Conservation (phyloP, 2,329 filamentous ascomycete genomes). For the Pseudopithomyces maydicus region DNA sequence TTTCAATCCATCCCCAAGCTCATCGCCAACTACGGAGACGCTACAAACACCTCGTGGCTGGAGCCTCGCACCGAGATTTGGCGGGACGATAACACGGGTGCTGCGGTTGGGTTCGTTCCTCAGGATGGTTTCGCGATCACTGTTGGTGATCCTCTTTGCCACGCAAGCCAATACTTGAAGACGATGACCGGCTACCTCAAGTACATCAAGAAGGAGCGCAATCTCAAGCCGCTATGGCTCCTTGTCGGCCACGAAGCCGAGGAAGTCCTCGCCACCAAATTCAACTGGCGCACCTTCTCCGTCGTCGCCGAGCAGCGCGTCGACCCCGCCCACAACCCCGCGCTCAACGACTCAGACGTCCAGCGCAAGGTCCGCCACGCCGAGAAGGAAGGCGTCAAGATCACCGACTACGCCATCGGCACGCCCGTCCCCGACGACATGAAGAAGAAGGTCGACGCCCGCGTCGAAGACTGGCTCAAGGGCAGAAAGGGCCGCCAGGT, state of each 20-base stretch:
- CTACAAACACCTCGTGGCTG: slow-evolving; percentile 91
- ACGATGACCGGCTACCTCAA: slow-evolving; percentile 77
- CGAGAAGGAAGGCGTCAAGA: slow-evolving; percentile 82
- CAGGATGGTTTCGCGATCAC: slow-evolving; percentile 81
- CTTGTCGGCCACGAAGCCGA: slow-evolving; percentile 81
- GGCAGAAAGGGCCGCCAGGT: slow-evolving; percentile 84
- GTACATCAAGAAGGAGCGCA: slow-evolving; percentile 72
- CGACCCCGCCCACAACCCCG: slow-evolving; percentile 71
- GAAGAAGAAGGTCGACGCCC: slow-evolving; percentile 69
- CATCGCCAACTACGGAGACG: slow-evolving; percentile 94
- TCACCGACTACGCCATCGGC: slow-evolving; percentile 73
- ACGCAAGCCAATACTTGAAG: slow-evolving; percentile 73
- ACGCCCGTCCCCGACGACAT: slow-evolving; percentile 68
- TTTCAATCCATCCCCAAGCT: slow-evolving; percentile 81
- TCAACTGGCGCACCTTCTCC: slow-evolving; percentile 87
- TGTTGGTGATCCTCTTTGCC: slow-evolving; percentile 86
- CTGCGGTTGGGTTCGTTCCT: slow-evolving; percentile 81
- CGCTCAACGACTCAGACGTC: slow-evolving; percentile 68
- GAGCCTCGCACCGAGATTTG: slow-evolving; percentile 88
- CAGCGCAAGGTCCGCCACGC: slow-evolving; percentile 79
- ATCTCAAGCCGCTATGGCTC: slow-evolving; percentile 84
- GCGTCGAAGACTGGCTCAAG: slow-evolving; percentile 79
- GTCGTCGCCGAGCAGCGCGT: slow-evolving; percentile 89
- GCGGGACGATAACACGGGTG: slow-evolving; percentile 79
- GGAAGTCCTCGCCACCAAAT: slow-evolving; percentile 76